Base-by-base conservation (phyloP, 2,329 filamentous ascomycete genomes). In the Ophiocordyceps camponoti-floridani region DNA sequence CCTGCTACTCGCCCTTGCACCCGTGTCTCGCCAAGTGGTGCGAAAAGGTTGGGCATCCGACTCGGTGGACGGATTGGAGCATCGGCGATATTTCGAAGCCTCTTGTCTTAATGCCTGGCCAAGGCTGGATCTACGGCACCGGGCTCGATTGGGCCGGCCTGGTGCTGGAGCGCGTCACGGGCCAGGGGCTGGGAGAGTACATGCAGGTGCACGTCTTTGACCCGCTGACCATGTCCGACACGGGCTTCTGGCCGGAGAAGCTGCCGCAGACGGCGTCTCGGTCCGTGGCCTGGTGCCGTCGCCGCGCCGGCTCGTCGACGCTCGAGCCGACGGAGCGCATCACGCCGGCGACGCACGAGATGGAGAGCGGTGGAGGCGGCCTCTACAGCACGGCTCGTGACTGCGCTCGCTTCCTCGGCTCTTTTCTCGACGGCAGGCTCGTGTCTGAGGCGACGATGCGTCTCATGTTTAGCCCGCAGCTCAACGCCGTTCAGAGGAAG, bases 111-210 rank as follows among this genome's bases (percentile, higher is more conserved):
- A 48, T 56, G 3, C 66, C 70, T 0, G 72, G 70, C 1, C 57
- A 62, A 3, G 61, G 62, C 7, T 75, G 70, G 70, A 56, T 55
- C 28, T 75, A 75, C 47, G 69, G 71, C 4, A 52, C 59, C 4
- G 55, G 57, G 0, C 46, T 65, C 40, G 70, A 74, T 56, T 73
- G 66, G 61, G 69, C 64, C 0, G 69, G 67, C 3, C 47, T 63
- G 5, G 55, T 65, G 1, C 54, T 74, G 4, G 64, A 70, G 51
- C 54, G 53, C 4, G 41, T 66, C 4, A 64, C 62, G 0, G 60
- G 60, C 7, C 50, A 56, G 44, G 49, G 47, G 1, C 53, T 73
- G 3, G 58, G 58, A 0, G 51, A 49, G 6, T 67, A 64, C 54
- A 61, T 65, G 56, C 49, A 56, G 30, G 43, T 53, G 42, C 51